Evolutionary conservation across 2,329 filamentous ascomycete genomes (phyloP).

Genomic region (Macrophomina tecta): DNA sequence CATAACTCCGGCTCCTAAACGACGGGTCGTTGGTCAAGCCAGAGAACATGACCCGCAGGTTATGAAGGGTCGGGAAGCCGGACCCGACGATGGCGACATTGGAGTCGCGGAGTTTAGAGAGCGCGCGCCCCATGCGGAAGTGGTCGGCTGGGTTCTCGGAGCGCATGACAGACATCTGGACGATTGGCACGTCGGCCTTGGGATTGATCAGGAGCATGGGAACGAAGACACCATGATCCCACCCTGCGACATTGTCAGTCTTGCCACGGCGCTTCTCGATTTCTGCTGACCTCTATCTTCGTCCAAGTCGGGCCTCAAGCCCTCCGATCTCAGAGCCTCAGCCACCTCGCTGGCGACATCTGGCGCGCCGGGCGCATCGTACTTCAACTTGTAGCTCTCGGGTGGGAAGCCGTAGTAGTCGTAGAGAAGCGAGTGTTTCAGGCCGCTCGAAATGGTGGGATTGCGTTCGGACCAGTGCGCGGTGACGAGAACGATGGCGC

Average conservation of each 20-base stretch:
- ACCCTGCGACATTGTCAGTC: conserved; percentile 43
- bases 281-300: conserved; percentile 38
- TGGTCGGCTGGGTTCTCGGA: conserved; percentile 59
- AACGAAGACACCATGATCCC: conserved; percentile 68
- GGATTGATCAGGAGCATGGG: conserved; percentile 63
- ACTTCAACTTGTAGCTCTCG: conserved; percentile 62
- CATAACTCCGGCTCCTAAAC: conserved; percentile 41
- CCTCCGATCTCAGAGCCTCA: conserved; percentile 54
- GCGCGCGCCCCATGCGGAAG: conserved; percentile 60
- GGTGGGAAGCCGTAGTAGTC: conserved; percentile 66
- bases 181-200: conserved; percentile 58
- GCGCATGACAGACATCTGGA: conserved; percentile 63
- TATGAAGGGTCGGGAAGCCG: conserved; percentile 65
- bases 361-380: conserved; percentile 63
- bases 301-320: conserved; percentile 48
- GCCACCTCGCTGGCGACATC: conserved; percentile 58
- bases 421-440: conserved; percentile 58
- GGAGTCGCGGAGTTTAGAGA: conserved; percentile 55
- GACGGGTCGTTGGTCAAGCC: conserved; percentile 35
- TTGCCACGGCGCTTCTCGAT: background rate
- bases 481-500: conserved; percentile 63
- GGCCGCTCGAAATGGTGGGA: conserved; percentile 59
- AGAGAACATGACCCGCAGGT: conserved; percentile 56
- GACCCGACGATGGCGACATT: conserved; percentile 67
- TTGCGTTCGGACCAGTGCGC: conserved; percentile 62